Evolutionary conservation across 371 early-diverging fungal species (phyloP), one percentile per base, ranked within the genome.

Genomic region (Mucor racemosus): DNA sequence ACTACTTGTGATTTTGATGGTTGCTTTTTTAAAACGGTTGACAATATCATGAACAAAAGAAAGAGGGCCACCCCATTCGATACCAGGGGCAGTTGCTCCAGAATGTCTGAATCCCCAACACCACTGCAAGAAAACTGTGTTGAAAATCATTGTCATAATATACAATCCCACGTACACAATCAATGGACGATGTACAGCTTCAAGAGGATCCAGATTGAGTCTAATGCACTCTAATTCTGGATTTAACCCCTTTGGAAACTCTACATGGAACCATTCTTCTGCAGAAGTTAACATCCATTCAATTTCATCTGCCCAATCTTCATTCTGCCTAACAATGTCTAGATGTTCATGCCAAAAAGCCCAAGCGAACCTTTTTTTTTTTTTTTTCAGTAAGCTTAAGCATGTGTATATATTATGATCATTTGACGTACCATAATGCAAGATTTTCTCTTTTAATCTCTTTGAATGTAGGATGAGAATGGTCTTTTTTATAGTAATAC

Each of bases 111-210:
- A 77, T 17, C 66, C 64, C 69, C 70, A 76, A 15, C 48, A 3
- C 48, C 54, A 54, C 17, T 71, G 54, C 10, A 83, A 61, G 4
- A 75, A 74, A 1, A 72, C 13, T 5, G 21, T 19, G 42, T 83
- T 73, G 53, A 78, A 80, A 1, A 73, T 4, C 14, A 5, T n/a
- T 5, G 80, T 78, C 44, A 80, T 3, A 3, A 65, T 4, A 59
- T 76, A 83, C 21, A 78, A 57, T 9, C n/a, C 76, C 5, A 75
- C 58, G 57, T 91, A 91, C 1, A 88, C 64, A 15, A 82, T 41
- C 9, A 90, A 69, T 1, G 92, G 90, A 11, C 89, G 85, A 59
- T 87, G 86, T 17, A 80, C 68, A 7, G 89, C 88, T 33, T 84
- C 66, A 39, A 91, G 82, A 5, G 86, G 84, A 58, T 91, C 90